These are phyloP conservation scores for Funneliformis caledonium DNA, from an alignment of 371 early-diverging fungal genomes.

Conservation along the genomic window DNA sequence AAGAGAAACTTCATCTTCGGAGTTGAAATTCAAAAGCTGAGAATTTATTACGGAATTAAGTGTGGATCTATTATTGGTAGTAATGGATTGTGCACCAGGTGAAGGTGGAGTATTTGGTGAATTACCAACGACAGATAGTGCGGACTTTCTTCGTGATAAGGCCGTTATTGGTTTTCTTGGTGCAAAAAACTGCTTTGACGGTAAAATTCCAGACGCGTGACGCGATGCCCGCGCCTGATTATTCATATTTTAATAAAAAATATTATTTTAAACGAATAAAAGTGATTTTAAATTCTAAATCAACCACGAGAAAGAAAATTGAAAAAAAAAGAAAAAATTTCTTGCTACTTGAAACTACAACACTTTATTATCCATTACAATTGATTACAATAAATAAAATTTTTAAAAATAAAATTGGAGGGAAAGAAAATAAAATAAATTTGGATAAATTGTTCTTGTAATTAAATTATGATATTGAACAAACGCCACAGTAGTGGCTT, in stretches of 20 bases:
- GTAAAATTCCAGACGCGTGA: constrained; percentile 38
- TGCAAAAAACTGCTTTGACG: constrained; percentile 39
- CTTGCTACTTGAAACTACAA: background rate
- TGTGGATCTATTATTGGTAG: background rate
- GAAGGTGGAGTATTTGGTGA: constrained; percentile 9
- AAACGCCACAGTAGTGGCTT: too few species aligned
- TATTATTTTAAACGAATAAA: background rate
- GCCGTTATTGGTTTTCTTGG: constrained; percentile 37
- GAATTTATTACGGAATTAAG: constrained; percentile 6
- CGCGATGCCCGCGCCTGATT: constrained; percentile 34
- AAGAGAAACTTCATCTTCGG: constrained; percentile 19
- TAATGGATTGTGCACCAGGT: background rate
- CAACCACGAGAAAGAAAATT: background rate
- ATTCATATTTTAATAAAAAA: background rate
- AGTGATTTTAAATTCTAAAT: background rate
- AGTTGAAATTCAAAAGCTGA: background rate
- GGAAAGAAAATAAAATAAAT: too few species aligned
- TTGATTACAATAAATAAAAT: too few species aligned
- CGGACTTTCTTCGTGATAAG: constrained; percentile 5
- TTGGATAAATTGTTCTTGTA: too few species aligned
- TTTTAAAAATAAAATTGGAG: too few species aligned
- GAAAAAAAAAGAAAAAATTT: background rate
- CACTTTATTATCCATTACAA: too few species aligned
- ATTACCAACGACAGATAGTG: background rate
- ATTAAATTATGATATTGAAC: too few species aligned